Evolutionary conservation across 176 grass and related monocot species (phyloP), one percentile per base, ranked within the genome.

Genomic region (Oryza officinalis): DNA sequence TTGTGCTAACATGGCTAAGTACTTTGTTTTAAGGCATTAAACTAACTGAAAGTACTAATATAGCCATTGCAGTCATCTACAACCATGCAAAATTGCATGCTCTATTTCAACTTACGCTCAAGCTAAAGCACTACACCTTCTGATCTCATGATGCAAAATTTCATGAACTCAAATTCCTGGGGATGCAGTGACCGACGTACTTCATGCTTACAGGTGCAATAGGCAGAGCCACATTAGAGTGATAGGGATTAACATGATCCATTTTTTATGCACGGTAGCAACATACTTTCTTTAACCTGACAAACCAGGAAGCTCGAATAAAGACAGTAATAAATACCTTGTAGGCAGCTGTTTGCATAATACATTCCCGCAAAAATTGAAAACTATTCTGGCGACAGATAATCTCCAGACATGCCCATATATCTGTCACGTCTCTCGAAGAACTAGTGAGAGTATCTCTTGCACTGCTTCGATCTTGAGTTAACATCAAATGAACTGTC

Each of bases 401-500:
- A 74, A 83, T 84, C 67, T 98, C 93, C 38, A 98, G 82, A 79
- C 93, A 93, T 81, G 87, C 77, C 80, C 85, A 91, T 85, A 89
- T 88, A 88, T 86, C 92, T 74, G 71, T 72, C 57, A 74, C 59
- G 46, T 90, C 87, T 71, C 68, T 84, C 18, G 88, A 81, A 78
- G 87, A 86, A 83, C 80, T 88, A 65, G 67, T 84, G 65, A 87
- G 13, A 75, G 60, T 54, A 54, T 85, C 88, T 78, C 84, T 91
- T 74, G 88, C 86, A 71, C 64, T 80, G 79, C 80, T 86, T 79
- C 15, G 84, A 72, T 98, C 95, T 86, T 98, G 92, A 90, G 87
- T 89, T 89, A 95, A 87, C 88, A 95, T 94, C 85, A 98, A 91
- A 91, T 93, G 85, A 78, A 95, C 89, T 35, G 79, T 72, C 96